Percentiles rank a stretch among this genome's conserved stretches.
Evolutionary conservation across 2,329 filamentous ascomycete species (phyloP).

Genomic region (Pseudofabraea citricarpa): DNA sequence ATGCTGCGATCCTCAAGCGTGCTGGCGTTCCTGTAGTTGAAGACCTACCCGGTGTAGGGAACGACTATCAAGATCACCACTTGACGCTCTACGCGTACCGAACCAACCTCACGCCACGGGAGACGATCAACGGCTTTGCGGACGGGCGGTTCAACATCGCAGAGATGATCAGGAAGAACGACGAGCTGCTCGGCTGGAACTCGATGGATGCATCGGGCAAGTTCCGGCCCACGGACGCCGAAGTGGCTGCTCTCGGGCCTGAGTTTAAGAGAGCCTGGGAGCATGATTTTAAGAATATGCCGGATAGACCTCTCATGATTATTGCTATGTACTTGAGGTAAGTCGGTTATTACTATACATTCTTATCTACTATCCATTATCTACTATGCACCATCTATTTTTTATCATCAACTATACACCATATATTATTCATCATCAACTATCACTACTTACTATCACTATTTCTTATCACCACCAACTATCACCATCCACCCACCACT

Average conservation of each 20-base stretch:
- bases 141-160: conserved; percentile 37
- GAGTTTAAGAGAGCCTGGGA: conserved; percentile 49
- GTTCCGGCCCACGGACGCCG: conserved; percentile 48
- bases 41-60: conserved; percentile 44
- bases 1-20: conserved; percentile 37
- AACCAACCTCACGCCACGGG: conserved; percentile 33
- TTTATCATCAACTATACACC: neutral
- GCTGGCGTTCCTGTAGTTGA: conserved; percentile 38
- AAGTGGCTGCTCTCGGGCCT: conserved; percentile 44
- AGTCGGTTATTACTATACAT: no score
- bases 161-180: conserved; percentile 36
- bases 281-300: conserved; percentile 38
- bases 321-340: conserved; percentile 9
- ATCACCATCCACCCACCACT: no score
- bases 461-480: no score
- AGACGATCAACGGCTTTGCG: conserved; percentile 46
- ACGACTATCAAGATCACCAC: conserved; percentile 50
- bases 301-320: conserved; percentile 35
- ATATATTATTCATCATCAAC: neutral
- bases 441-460: no score
- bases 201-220: conserved; percentile 43
- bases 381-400: no score
- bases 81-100: conserved; percentile 45
- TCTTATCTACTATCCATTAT: no score
- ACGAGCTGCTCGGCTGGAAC: conserved; percentile 50